phyloP scores from a whole-genome alignment of 2,329 filamentous ascomycete genomes.

The Fusarium sp. region DNA sequence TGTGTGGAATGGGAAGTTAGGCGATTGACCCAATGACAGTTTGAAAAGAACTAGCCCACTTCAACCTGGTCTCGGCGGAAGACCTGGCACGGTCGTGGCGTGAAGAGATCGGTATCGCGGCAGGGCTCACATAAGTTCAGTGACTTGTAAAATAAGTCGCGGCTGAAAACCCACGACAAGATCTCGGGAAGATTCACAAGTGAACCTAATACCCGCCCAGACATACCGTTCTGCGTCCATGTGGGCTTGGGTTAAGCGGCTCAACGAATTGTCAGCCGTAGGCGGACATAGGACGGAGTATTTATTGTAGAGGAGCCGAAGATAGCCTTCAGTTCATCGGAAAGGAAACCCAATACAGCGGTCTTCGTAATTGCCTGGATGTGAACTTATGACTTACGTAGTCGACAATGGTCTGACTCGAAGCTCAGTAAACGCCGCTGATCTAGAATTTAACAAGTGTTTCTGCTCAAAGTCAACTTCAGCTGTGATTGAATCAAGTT shows the following conservation, averaged over 20 bases:
- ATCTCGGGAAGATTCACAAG: background rate
- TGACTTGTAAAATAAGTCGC: background rate
- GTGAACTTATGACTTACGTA: background rate
- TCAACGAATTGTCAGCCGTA: background rate
- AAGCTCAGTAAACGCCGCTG: slow-evolving; percentile 1
- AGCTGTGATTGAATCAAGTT: background rate
- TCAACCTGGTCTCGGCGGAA: slow-evolving; percentile 2
- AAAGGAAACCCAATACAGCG: slow-evolving; percentile 5
- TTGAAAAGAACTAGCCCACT: slow-evolving; percentile 26
- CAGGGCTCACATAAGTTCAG: background rate
- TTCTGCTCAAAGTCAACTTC: background rate
- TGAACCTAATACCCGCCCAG: background rate
- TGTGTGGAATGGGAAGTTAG: slow-evolving; percentile 36
- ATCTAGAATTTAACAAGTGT: background rate
- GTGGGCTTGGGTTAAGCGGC: slow-evolving; percentile 6
- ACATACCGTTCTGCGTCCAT: background rate
- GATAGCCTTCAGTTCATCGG: slow-evolving; percentile 10
- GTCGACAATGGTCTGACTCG: background rate
- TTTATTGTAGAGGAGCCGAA: slow-evolving; percentile 8
- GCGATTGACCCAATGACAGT: slow-evolving; percentile 37
- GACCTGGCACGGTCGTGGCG: background rate
- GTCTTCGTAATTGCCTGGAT: background rate
- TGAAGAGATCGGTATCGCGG: background rate
- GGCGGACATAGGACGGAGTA: slow-evolving; percentile 12
- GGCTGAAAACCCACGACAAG: slow-evolving; percentile 1